phyloP scores from a whole-genome alignment of 2,329 filamentous ascomycete genomes.

The Bretziella fagacearum region DNA sequence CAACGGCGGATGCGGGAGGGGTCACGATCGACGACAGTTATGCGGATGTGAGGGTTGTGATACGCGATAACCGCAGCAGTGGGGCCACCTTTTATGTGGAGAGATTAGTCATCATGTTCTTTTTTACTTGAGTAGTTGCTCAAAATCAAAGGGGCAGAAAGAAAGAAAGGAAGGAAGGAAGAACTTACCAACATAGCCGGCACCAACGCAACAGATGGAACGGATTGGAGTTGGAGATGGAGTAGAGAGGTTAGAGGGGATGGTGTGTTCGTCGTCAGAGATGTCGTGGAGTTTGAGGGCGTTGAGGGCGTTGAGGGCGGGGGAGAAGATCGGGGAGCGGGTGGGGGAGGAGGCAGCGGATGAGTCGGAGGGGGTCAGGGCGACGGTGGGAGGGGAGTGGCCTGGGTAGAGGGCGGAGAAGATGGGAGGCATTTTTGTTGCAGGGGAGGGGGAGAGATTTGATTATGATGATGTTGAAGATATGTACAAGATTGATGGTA shows the following conservation, averaged over 20 bases:
- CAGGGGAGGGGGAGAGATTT: neutral
- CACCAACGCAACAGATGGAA: constrained; percentile 57
- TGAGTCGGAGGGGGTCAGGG: neutral
- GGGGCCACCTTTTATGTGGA: constrained; percentile 45
- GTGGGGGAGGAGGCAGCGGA: neutral
- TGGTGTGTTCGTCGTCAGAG: neutral
- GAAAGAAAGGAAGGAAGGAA: neutral
- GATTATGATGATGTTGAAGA: too few relatives aligned
- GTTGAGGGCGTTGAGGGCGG: neutral
- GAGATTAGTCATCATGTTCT: neutral
- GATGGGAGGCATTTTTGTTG: neutral
- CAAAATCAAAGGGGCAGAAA: neutral
- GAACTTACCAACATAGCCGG: constrained; percentile 55
- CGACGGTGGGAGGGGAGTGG: neutral
- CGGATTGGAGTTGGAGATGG: constrained; percentile 22
- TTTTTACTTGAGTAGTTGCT: neutral
- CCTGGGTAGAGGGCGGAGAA: neutral
- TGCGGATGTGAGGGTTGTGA: constrained; percentile 51
- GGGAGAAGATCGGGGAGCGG: neutral
- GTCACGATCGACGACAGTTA: constrained; percentile 61
- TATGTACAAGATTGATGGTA: too few relatives aligned
- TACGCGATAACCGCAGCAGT: constrained; percentile 59
- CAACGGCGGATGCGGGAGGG: constrained; percentile 48
- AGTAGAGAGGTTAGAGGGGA: neutral
- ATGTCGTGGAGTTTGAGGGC: constrained; percentile 1